phyloP scores from a whole-genome alignment of 768 basidiomycete genomes.

The Sporobolomyces phaffii region DNA sequence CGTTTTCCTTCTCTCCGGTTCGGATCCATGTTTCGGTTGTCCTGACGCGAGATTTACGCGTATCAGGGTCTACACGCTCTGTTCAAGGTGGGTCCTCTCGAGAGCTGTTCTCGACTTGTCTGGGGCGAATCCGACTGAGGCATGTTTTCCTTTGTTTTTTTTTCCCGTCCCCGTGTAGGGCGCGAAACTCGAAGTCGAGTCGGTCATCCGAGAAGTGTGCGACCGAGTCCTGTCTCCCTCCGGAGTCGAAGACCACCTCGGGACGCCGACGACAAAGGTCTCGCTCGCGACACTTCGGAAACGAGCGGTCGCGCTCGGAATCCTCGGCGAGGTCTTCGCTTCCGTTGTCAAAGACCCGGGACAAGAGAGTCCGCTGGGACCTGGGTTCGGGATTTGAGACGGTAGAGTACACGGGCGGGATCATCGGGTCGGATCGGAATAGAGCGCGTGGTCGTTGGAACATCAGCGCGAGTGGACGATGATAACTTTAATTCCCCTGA shows the following conservation, averaged over 20 bases:
- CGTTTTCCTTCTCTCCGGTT: neutral
- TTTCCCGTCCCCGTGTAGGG: conserved; percentile 55
- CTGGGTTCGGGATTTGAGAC: conserved; percentile 17
- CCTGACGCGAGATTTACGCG: neutral
- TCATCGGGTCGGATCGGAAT: too few relatives aligned
- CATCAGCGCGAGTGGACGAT: too few relatives aligned
- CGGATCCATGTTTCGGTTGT: neutral
- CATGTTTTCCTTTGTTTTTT: too few relatives aligned
- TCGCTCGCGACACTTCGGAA: conserved; percentile 57
- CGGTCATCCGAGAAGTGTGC: conserved; percentile 79
- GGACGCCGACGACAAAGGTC: conserved; percentile 28
- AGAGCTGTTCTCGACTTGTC: too few relatives aligned
- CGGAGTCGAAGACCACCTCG: neutral
- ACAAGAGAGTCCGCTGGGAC: conserved; percentile 16
- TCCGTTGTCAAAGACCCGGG: conserved; percentile 59
- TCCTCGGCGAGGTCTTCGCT: conserved; percentile 73
- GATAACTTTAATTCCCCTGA: too few relatives aligned
- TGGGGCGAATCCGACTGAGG: too few relatives aligned
- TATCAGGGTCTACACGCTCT: conserved; percentile 67
- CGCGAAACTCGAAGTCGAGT: conserved; percentile 84
- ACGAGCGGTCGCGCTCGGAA: conserved; percentile 73
- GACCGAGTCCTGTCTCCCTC: conserved; percentile 58
- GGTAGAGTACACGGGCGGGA: neutral
- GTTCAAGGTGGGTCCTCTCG: conserved; percentile 71
- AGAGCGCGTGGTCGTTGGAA: too few relatives aligned